phyloP scores from a whole-genome alignment of 2,329 filamentous ascomycete genomes.

The Paraphaeosphaeria minitans region DNA sequence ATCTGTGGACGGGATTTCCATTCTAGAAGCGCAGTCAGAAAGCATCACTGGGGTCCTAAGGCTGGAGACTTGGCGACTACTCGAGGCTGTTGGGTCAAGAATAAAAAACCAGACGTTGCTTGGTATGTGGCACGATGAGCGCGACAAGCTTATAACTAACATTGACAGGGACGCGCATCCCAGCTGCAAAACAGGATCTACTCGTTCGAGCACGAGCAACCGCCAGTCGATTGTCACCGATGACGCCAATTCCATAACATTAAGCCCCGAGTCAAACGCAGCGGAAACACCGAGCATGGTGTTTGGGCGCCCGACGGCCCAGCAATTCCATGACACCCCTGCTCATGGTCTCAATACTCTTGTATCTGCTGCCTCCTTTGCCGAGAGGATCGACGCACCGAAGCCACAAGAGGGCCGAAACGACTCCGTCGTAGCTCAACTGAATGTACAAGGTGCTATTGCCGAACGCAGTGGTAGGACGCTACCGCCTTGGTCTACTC shows the following conservation, averaged over 20 bases:
- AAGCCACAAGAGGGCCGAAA: slow-evolving; percentile 25
- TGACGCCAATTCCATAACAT: background rate
- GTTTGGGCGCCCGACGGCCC: background rate
- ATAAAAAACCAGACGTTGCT: slow-evolving; percentile 32
- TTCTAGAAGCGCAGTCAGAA: slow-evolving; percentile 34
- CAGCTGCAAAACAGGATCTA: slow-evolving; percentile 27
- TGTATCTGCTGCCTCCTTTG: slow-evolving; percentile 33
- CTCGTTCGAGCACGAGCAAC: background rate
- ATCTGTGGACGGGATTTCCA: slow-evolving; percentile 38
- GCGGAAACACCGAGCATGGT: slow-evolving; percentile 19
- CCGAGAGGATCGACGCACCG: slow-evolving; percentile 32
- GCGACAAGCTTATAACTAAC: slow-evolving; percentile 5
- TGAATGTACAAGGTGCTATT: slow-evolving; percentile 28
- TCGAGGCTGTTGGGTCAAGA: slow-evolving; percentile 41
- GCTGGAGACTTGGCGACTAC: slow-evolving; percentile 28
- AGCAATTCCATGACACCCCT: slow-evolving; percentile 10
- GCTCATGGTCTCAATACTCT: slow-evolving; percentile 23
- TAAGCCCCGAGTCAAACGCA: slow-evolving; percentile 9
- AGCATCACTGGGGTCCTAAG: slow-evolving; percentile 41
- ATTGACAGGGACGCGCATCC: slow-evolving; percentile 31
- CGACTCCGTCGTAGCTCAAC: slow-evolving; percentile 28
- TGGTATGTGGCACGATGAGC: slow-evolving; percentile 22
- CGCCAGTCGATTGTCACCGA: background rate
- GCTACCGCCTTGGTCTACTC: slow-evolving; percentile 3
- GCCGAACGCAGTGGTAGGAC: slow-evolving; percentile 20